These are phyloP conservation scores for Neocallimastix lanati DNA, from an alignment of 192 early-diverging fungal genomes.

Conservation along the genomic window DNA sequence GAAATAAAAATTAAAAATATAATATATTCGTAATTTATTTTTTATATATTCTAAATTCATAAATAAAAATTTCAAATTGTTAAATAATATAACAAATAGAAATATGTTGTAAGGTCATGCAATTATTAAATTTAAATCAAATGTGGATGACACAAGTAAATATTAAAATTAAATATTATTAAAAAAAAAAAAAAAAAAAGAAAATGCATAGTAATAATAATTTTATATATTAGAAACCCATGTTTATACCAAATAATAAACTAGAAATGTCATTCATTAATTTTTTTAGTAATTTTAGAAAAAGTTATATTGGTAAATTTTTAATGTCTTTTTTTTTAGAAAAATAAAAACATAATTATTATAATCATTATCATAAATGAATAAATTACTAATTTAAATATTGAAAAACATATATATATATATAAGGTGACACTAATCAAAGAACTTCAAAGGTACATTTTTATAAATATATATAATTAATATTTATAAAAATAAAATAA, in stretches of 20 bases:
- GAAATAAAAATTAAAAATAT: too few species aligned
- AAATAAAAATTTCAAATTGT: too few species aligned
- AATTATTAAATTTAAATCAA: constrained; percentile 49
- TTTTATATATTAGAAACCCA: neutral
- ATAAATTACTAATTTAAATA: too few species aligned
- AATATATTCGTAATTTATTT: too few species aligned
- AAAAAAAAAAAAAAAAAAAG: too few species aligned
- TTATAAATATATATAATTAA: too few species aligned
- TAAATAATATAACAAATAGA: constrained; percentile 8
- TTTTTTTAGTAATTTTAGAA: constrained; percentile 57
- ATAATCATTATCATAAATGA: too few species aligned
- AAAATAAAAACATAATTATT: too few species aligned
- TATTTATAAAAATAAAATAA: too few species aligned
- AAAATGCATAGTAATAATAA: neutral
- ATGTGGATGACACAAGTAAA: constrained; percentile 19
- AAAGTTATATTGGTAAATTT: constrained; percentile 68
- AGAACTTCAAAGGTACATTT: neutral
- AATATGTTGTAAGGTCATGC: constrained; percentile 41
- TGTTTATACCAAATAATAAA: constrained; percentile 14
- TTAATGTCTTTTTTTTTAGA: too few species aligned
- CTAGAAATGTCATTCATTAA: constrained; percentile 65
- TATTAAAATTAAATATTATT: neutral
- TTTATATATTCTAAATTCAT: too few species aligned
- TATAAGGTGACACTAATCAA: neutral
- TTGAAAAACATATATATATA: too few species aligned